Percentiles rank a stretch among this genome's conserved stretches.
Evolutionary conservation across 768 basidiomycete species (phyloP).

Genomic region (Lactifluus pinguis): DNA sequence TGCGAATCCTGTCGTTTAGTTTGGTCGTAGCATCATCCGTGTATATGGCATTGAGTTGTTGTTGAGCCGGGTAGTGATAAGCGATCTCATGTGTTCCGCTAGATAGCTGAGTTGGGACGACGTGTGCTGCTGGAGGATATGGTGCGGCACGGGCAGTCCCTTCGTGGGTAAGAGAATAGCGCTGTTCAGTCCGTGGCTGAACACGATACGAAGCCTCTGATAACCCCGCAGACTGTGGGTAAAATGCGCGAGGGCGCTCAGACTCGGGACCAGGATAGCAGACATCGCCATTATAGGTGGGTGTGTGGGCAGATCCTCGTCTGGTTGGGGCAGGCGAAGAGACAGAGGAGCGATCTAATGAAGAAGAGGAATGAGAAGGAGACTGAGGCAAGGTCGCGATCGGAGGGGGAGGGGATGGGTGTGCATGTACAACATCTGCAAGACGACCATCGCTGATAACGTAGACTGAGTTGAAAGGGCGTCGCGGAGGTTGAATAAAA

Average conservation of each 20-base stretch:
- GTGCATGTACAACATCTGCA: slow-evolving; percentile 29
- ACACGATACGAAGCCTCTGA: slow-evolving; percentile 12
- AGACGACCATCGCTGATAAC: slow-evolving; percentile 33
- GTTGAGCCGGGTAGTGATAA: slow-evolving; percentile 33
- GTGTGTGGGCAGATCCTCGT: slow-evolving; percentile 31
- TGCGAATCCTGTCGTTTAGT: slow-evolving; percentile 63
- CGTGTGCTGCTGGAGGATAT: slow-evolving; percentile 23
- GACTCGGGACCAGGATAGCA: slow-evolving; percentile 10
- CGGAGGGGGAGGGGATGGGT: slow-evolving; percentile 38
- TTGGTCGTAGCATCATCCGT: slow-evolving; percentile 80
- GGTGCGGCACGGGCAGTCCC: neutral
- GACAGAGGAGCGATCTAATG: slow-evolving; percentile 50
- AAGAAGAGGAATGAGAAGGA: slow-evolving; percentile 50
- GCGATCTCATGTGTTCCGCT: slow-evolving; percentile 20
- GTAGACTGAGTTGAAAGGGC: slow-evolving; percentile 22
- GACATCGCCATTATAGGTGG: slow-evolving; percentile 29
- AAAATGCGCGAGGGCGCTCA: slow-evolving; percentile 15
- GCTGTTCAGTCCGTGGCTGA: slow-evolving; percentile 17
- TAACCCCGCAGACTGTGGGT: slow-evolving; percentile 3
- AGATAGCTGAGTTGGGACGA: slow-evolving; percentile 21
- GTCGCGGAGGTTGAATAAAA: slow-evolving; percentile 16
- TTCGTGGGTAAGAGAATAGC: slow-evolving; percentile 17
- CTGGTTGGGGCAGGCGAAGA: slow-evolving; percentile 48
- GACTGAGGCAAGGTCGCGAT: slow-evolving; percentile 48
- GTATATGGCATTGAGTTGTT: slow-evolving; percentile 35